A percentile compares a stretch with the other conserved stretches of the same genome.
phyloP scores from a whole-genome alignment of 2,329 filamentous ascomycete genomes.

The Beauveria sp. region DNA sequence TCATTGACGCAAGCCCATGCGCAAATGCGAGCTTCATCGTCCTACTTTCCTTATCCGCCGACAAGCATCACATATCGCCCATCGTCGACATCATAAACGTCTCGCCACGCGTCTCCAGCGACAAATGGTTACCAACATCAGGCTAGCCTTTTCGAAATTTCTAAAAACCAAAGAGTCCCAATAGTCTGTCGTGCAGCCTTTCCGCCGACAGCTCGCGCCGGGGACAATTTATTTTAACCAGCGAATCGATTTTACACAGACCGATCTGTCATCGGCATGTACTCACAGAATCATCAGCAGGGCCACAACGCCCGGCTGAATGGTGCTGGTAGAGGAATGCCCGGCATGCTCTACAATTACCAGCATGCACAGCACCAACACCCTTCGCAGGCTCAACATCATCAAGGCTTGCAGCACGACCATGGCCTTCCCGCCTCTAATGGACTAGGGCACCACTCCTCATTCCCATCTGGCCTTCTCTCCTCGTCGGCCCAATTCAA shows the following conservation, averaged over 20 bases:
- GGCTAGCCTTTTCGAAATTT: conserved; percentile 12
- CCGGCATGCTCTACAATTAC: conserved; percentile 62
- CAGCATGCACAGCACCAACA: conserved; percentile 55
- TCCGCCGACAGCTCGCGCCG: conserved; percentile 17
- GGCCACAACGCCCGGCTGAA: conserved; percentile 71
- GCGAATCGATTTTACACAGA: neutral
- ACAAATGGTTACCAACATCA: conserved; percentile 19
- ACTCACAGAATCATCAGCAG: conserved; percentile 63
- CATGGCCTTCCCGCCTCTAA: conserved; percentile 48
- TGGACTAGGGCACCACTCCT: conserved; percentile 38
- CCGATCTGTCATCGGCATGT: conserved; percentile 47
- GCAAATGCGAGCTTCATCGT: conserved; percentile 28
- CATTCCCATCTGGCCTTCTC: conserved; percentile 37
- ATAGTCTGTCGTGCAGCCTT: conserved; percentile 16
- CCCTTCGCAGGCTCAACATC: conserved; percentile 57
- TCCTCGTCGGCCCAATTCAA: conserved; percentile 57
- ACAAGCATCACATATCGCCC: conserved; percentile 18
- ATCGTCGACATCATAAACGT: conserved; percentile 9
- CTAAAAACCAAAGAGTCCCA: conserved; percentile 3
- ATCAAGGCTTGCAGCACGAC: conserved; percentile 51
- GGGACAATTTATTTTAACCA: neutral
- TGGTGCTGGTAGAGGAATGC: conserved; percentile 46
- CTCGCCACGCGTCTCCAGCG: conserved; percentile 7
- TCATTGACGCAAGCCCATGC: conserved; percentile 26
- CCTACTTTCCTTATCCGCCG: conserved; percentile 25